Evolutionary conservation across 1,139 yeast genomes (phyloP).

Genomic region (Wickerhamomyces sp.): DNA sequence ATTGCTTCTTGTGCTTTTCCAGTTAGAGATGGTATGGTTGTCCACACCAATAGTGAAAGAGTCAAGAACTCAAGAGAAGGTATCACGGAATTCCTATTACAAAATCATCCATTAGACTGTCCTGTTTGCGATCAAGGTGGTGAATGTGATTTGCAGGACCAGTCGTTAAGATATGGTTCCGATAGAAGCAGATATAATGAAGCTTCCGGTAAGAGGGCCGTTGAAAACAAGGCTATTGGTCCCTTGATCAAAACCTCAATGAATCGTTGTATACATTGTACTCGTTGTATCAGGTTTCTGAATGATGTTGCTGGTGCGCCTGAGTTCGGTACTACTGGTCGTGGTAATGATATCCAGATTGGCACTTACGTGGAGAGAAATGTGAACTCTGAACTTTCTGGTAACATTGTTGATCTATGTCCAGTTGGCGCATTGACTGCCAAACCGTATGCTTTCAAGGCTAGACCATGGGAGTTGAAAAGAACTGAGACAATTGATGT

Average conservation of each 20-base stretch:
- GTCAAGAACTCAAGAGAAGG: conserved; percentile 86
- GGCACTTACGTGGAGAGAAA: conserved; percentile 87
- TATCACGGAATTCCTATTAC: conserved; percentile 82
- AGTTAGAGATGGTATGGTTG: conserved; percentile 85
- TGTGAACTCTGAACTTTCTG: conserved; percentile 80
- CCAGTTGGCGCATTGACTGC: conserved; percentile 92
- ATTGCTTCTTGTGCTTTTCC: conserved; percentile 93
- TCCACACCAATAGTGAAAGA: conserved; percentile 74
- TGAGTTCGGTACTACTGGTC: conserved; percentile 82
- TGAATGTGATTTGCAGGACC: conserved; percentile 90
- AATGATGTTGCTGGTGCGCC: conserved; percentile 94
- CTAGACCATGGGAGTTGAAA: conserved; percentile 93
- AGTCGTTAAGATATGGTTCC: conserved; percentile 75
- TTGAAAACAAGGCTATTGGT: conserved; percentile 86
- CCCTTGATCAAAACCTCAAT: conserved; percentile 86
- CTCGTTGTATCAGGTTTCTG: conserved; percentile 86
- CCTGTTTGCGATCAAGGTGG: conserved; percentile 96
- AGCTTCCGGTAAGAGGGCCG: conserved; percentile 82
- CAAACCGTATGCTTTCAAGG: conserved; percentile 86
- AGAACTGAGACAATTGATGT: conserved; percentile 87
- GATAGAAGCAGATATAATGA: conserved; percentile 86
- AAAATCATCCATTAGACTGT: conserved; percentile 90
- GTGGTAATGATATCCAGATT: conserved; percentile 90
- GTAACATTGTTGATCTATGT: conserved; percentile 83
- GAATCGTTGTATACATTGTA: conserved; percentile 93